Conservation (phyloP, 768 basidiomycete species). For the Clitopilus hobsonii region DNA sequence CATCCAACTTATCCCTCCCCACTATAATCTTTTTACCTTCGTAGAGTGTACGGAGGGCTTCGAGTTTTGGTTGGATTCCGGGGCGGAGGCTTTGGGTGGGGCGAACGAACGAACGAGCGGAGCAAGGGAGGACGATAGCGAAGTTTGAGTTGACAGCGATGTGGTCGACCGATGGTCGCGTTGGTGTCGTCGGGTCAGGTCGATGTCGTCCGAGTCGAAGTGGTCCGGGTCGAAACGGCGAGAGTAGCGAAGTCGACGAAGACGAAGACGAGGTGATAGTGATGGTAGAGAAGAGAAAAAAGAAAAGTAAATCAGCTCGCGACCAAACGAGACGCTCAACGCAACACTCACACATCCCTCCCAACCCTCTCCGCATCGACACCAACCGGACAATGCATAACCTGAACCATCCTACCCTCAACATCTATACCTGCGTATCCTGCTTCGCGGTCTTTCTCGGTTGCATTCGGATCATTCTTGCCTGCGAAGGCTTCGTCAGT, state of each 20-base stretch:
- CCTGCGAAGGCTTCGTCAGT: neutral
- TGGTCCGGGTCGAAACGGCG: too few relatives aligned
- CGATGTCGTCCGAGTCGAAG: neutral
- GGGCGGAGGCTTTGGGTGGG: slow-evolving; percentile 53
- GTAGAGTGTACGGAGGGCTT: slow-evolving; percentile 78
- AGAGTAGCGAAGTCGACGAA: too few relatives aligned
- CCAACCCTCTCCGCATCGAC: slow-evolving; percentile 90
- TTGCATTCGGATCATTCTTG: neutral
- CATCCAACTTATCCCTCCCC: slow-evolving; percentile 94
- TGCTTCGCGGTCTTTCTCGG: neutral
- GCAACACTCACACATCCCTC: slow-evolving; percentile 58
- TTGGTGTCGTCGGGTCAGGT: too few relatives aligned
- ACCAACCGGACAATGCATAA: slow-evolving; percentile 92
- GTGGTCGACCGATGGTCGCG: too few relatives aligned
- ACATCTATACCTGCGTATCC: slow-evolving; percentile 58
- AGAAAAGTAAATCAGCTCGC: neutral
- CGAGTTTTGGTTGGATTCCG: slow-evolving; percentile 87
- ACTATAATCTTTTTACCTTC: slow-evolving; percentile 98
- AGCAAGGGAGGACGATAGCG: neutral
- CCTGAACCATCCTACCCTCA: slow-evolving; percentile 75
- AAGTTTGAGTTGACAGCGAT: neutral
- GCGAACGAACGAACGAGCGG: neutral
- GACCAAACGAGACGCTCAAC: neutral
- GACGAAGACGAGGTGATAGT: neutral
- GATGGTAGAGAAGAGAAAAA: neutral